Evolutionary conservation across 129 eudicot genomes (phyloP).

Genomic region (Erigeron canadensis): DNA sequence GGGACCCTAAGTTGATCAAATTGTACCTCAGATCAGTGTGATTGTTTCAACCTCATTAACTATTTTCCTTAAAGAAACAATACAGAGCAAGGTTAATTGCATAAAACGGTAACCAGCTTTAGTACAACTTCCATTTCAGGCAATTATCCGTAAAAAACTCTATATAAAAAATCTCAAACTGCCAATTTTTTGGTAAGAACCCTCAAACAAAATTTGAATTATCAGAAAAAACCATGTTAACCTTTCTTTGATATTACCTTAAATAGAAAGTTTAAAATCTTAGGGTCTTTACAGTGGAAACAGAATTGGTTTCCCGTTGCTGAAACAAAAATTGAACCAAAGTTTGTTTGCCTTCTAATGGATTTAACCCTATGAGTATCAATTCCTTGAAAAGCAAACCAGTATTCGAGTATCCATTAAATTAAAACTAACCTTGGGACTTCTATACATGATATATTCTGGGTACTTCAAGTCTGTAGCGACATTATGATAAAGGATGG

Average conservation of each 20-base stretch:
- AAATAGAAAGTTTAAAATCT: not conserved
- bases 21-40: slow-evolving; percentile 1
- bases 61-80: not conserved
- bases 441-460: too few species aligned
- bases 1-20: not conserved
- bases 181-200: not conserved
- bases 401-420: not conserved
- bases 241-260: not conserved
- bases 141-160: not conserved
- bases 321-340: not conserved
- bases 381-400: not conserved
- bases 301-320: not conserved
- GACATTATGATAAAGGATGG: too few species aligned
- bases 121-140: not conserved
- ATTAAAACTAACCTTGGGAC: not conserved
- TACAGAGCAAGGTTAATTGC: not conserved
- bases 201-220: not conserved
- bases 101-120: not conserved
- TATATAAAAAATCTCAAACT: not conserved
- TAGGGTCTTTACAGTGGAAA: not conserved
- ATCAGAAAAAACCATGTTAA: not conserved
- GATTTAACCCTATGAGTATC: not conserved
- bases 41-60: slow-evolving; percentile 3
- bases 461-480: too few species aligned
- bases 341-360: not conserved